Evolutionary conservation across 1,284 basidiomycete genomes (phyloP).

Genomic region (Rhodofomes roseus): DNA sequence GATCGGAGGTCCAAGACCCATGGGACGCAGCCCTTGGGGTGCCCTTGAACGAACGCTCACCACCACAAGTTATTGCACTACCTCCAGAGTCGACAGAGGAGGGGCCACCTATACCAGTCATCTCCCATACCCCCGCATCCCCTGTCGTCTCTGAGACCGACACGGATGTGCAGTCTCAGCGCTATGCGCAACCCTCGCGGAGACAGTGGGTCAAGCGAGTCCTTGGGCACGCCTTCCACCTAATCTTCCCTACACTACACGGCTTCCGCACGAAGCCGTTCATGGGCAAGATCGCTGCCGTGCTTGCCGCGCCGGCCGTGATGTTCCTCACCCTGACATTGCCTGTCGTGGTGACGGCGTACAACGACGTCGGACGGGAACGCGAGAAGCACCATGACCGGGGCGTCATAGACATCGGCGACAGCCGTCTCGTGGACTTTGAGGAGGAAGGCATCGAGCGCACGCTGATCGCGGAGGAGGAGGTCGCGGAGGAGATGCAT

Average conservation of each 20-base stretch:
- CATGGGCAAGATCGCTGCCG: conserved; percentile 68
- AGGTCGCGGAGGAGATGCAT: conserved; percentile 59
- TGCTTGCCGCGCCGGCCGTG: conserved; percentile 87
- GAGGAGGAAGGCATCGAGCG: conserved; percentile 68
- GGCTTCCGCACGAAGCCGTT: conserved; percentile 71
- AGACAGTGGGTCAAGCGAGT: conserved; percentile 38
- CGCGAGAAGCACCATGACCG: conserved; percentile 39
- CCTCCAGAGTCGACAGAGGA: conserved; percentile 16
- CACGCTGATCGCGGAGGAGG: conserved; percentile 61
- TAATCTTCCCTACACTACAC: conserved; percentile 86
- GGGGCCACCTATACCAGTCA: conserved; percentile 43
- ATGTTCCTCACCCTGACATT: conserved; percentile 85
- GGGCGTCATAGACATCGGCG: conserved; percentile 19
- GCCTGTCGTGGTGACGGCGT: conserved; percentile 81
- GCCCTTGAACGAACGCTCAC: conserved; percentile 45
- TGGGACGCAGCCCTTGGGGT: conserved; percentile 48
- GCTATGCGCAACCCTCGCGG: conserved; percentile 36
- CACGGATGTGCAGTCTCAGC: conserved; percentile 41
- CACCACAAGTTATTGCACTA: conserved; percentile 12
- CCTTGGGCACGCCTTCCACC: conserved; percentile 44
- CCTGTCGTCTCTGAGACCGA: conserved; percentile 32
- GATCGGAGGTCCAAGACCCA: conserved; percentile 31
- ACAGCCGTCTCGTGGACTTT: conserved; percentile 55
- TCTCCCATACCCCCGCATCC: conserved; percentile 56
- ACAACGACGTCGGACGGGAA: conserved; percentile 34